Conservation (phyloP, 208 protist genomes). For the Kentomonas sorsogonicus region DNA sequence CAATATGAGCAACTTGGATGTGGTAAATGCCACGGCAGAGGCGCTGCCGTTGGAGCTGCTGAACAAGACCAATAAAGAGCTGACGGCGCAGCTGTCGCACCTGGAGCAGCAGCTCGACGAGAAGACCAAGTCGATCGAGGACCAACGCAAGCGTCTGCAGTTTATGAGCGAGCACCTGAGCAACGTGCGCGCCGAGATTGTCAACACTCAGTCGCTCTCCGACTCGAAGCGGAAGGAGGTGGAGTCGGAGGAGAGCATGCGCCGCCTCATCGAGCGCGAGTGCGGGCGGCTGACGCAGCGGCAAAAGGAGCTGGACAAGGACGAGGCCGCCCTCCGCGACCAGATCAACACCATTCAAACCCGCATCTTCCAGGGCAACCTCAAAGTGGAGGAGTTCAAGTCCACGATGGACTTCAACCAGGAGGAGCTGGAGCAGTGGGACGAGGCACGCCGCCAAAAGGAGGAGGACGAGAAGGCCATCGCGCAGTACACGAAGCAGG, state of each 20-base stretch:
- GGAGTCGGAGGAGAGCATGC: slow-evolving; percentile 90
- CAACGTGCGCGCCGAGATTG: slow-evolving; percentile 86
- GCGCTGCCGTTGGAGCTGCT: slow-evolving; percentile 79
- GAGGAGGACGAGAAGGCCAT: slow-evolving; percentile 91
- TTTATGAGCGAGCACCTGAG: slow-evolving; percentile 90
- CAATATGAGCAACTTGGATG: slow-evolving; percentile 41
- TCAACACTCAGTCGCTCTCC: slow-evolving; percentile 82
- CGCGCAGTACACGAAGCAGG: slow-evolving; percentile 83
- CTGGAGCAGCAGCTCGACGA: slow-evolving; percentile 56
- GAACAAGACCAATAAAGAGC: slow-evolving; percentile 82
- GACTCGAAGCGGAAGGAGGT: slow-evolving; percentile 89
- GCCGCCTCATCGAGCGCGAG: slow-evolving; percentile 83
- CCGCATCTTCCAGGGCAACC: slow-evolving; percentile 86
- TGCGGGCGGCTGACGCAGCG: slow-evolving; percentile 64
- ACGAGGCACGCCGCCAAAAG: slow-evolving; percentile 88
- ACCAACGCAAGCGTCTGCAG: slow-evolving; percentile 73
- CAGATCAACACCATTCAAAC: slow-evolving; percentile 68
- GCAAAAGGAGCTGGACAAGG: slow-evolving; percentile 33
- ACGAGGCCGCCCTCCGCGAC: slow-evolving; percentile 60
- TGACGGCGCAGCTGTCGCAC: slow-evolving; percentile 76
- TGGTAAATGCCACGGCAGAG: slow-evolving; percentile 76
- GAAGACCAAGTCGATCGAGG: slow-evolving; percentile 46
- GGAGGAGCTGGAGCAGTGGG: slow-evolving; percentile 94
- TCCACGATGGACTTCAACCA: slow-evolving; percentile 91
- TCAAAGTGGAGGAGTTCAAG: slow-evolving; percentile 89